Evolutionary conservation across 352 stramenopile genomes (phyloP).

Genomic region (Halophytophthora polymorphica): DNA sequence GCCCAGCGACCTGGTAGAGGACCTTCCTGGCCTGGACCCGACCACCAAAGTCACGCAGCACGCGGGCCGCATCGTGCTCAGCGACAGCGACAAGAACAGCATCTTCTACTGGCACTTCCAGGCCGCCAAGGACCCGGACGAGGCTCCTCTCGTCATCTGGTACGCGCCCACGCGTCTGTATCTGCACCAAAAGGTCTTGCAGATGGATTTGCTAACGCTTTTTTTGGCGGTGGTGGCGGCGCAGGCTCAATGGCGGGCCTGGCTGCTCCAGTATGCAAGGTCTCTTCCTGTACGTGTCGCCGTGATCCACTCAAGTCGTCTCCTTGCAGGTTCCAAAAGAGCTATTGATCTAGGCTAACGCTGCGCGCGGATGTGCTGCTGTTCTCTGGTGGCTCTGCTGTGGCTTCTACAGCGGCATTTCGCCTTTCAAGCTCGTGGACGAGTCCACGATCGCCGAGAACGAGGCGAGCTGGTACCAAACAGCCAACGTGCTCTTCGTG

Average conservation of each 20-base stretch:
- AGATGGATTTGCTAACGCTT: not conserved
- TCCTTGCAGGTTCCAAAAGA: too few species aligned
- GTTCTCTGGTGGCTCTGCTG: not conserved
- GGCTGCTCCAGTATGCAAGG: constrained; percentile 83
- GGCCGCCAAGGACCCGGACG: constrained; percentile 39
- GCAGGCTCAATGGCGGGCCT: constrained; percentile 74
- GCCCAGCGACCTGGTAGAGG: constrained; percentile 45
- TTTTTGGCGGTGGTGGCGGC: constrained; percentile 1
- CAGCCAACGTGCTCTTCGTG: constrained; percentile 80
- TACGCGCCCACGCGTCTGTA: too few species aligned
- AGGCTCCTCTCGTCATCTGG: constrained; percentile 67
- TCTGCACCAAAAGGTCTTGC: too few species aligned
- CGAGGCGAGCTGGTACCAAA: constrained; percentile 69
- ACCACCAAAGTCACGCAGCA: constrained; percentile 59
- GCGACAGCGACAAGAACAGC: constrained; percentile 41
- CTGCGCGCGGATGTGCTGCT: not conserved
- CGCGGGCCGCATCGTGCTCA: constrained; percentile 54
- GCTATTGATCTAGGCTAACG: not conserved
- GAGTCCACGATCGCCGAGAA: constrained; percentile 57
- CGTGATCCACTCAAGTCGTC: too few species aligned
- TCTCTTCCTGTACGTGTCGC: constrained; percentile 52
- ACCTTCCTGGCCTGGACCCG: constrained; percentile 52
- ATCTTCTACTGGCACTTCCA: constrained; percentile 86
- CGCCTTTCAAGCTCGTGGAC: constrained; percentile 61
- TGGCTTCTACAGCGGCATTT: constrained; percentile 39